Conservation (phyloP, 768 basidiomycete species). For the Boletus sp. region DNA sequence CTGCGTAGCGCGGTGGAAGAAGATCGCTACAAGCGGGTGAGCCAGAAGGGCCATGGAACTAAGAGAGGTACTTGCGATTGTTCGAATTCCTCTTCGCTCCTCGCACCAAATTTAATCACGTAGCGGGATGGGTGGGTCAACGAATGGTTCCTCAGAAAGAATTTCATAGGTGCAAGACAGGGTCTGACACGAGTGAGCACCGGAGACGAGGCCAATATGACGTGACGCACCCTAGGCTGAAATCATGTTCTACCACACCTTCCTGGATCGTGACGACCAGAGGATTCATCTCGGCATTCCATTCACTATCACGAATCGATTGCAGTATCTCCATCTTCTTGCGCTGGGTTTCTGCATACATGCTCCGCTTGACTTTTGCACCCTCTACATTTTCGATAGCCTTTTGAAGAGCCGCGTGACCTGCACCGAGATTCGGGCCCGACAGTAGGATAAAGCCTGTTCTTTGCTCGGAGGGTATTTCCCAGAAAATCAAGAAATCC, state of each 20-base stretch:
- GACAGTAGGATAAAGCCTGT: conserved; percentile 59
- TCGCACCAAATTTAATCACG: conserved; percentile 45
- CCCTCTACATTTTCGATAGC: conserved; percentile 58
- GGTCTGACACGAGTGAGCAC: conserved; percentile 40
- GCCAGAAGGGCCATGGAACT: not conserved
- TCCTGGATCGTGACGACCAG: conserved; percentile 50
- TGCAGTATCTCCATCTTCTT: conserved; percentile 66
- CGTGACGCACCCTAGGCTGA: conserved; percentile 59
- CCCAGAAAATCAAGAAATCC: conserved; percentile 77
- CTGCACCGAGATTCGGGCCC: conserved; percentile 62
- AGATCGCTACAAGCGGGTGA: conserved; percentile 34
- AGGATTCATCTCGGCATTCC: conserved; percentile 81
- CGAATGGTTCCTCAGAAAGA: conserved; percentile 72
- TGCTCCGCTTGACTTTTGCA: conserved; percentile 70
- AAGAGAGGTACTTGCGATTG: conserved; percentile 18
- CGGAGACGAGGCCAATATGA: not conserved
- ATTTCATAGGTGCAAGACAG: conserved; percentile 48
- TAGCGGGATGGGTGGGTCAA: conserved; percentile 57
- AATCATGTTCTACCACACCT: conserved; percentile 57
- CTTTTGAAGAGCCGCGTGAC: conserved; percentile 60
- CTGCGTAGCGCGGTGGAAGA: conserved; percentile 56
- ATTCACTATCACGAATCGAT: conserved; percentile 64
- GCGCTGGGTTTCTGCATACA: conserved; percentile 88
- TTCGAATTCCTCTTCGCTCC: conserved; percentile 18
- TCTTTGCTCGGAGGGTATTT: conserved; percentile 55